Evolutionary conservation across 805 yeast genomes (phyloP), one percentile per base, ranked within the genome.

Genomic region (Barnettozyma botsteinii): DNA sequence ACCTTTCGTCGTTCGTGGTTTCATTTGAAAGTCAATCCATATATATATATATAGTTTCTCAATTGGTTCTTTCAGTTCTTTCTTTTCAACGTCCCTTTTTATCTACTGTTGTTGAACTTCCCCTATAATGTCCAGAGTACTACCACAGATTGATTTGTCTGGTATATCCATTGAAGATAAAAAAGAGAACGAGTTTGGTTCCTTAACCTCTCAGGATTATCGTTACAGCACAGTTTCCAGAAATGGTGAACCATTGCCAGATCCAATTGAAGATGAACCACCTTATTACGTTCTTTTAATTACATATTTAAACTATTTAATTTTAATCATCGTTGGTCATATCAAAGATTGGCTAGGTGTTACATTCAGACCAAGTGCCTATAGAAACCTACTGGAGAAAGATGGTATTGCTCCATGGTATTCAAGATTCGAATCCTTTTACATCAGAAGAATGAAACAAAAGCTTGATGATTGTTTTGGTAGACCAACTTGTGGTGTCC

Each of bases 361-460:
- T 57, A 64, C 69, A 18, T 84, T 89, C 62, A 74, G 73, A 56
- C 83, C 85, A 15, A 72, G 75, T 38, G 74, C 71, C 40, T 84
- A 82, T 53, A 66, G 63, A 30, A 84, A 82, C 48, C 69, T 89
- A 43, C 62, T 81, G 38, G 91, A 85, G 55, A 72, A 73, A 48
- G 80, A 91, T 59, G 98, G 98, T 2, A 79, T 85, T 55, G 97
- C 98, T 25, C 98, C 99, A 22, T 84, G 96, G 83, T 85, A 83
- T 53, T 84, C 93, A 20, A 91, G 88, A 34, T 88, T 91, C 59
- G 99, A 93, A 63, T 79, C 85, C 48, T 94, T 93, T 60, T 93
- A 89, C 62, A 82, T 89, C 31, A 81, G 99, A 54, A 80, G 98
- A 55, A 74, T 93, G 70, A 89, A 93, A 61, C 76, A 74, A 51